Evolutionary conservation across 2,329 filamentous ascomycete species (phyloP).

Genomic region (Stagonosporopsis chrysanthemi): DNA sequence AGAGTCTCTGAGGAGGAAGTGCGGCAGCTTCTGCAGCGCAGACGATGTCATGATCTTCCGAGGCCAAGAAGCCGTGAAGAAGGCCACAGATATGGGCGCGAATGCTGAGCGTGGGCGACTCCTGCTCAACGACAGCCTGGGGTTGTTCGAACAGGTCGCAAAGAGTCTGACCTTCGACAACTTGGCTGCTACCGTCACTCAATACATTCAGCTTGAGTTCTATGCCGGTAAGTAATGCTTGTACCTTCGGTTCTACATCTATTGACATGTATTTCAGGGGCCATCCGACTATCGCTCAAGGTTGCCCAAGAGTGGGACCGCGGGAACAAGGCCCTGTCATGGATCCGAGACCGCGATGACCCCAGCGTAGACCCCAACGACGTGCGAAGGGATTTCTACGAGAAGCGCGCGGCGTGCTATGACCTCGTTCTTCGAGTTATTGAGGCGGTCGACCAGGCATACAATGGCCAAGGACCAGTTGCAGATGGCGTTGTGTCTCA

Average conservation of each 20-base stretch:
- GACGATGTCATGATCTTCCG: conserved; percentile 99
- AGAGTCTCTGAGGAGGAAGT: conserved; percentile 88
- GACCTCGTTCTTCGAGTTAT: conserved; percentile 86
- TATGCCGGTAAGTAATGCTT: conserved; percentile 68
- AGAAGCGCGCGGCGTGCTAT: conserved; percentile 80
- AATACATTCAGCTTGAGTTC: conserved; percentile 84
- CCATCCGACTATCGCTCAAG: conserved; percentile 83
- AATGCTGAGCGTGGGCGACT: conserved; percentile 80
- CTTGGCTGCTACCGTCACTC: conserved; percentile 76
- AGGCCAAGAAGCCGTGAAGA: conserved; percentile 91
- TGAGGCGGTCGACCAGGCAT: conserved; percentile 75
- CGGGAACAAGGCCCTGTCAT: conserved; percentile 82
- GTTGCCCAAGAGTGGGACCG: conserved; percentile 87
- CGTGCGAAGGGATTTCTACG: conserved; percentile 70
- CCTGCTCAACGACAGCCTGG: conserved; percentile 85
- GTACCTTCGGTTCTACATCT: background rate
- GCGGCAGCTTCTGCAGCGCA: conserved; percentile 95
- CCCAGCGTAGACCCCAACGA: conserved; percentile 72
- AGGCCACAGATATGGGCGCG: conserved; percentile 78
- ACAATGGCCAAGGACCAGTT: conserved; percentile 71
- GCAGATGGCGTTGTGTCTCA: conserved; percentile 81
- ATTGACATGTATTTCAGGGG: conserved; percentile 56
- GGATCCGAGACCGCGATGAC: conserved; percentile 85
- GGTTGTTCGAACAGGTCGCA: conserved; percentile 88
- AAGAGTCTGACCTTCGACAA: conserved; percentile 82